Percentiles rank a stretch among this genome's conserved stretches.
phyloP scores from a whole-genome alignment of 169 alveolate species.

The Fabrea salina region DNA sequence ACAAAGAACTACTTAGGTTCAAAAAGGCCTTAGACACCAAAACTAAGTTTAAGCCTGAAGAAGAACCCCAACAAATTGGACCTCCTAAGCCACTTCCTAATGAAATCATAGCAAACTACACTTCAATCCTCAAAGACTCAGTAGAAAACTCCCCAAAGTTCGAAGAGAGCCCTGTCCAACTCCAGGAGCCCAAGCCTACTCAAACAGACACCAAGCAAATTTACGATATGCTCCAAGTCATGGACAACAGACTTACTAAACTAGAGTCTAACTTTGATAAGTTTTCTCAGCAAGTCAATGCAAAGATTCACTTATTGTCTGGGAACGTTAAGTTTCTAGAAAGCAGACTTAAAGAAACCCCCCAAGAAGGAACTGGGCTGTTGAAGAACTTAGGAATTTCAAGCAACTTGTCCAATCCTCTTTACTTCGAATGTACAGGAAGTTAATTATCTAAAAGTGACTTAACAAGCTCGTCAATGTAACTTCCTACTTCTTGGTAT shows the following conservation, averaged over 20 bases:
- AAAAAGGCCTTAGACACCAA: neutral
- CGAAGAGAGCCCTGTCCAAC: neutral
- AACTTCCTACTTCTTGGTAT: too few relatives aligned
- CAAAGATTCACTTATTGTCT: neutral
- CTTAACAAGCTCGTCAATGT: too few relatives aligned
- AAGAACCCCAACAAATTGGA: neutral
- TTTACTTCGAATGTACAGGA: too few relatives aligned
- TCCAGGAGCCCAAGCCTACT: neutral
- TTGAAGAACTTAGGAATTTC: too few relatives aligned
- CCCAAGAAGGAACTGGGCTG: too few relatives aligned
- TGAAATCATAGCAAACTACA: neutral
- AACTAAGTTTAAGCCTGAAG: neutral
- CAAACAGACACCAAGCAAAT: neutral
- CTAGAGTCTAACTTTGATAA: neutral
- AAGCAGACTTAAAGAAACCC: neutral
- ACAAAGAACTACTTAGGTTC: slow-evolving; percentile 37
- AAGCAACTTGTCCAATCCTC: too few relatives aligned
- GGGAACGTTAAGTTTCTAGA: neutral
- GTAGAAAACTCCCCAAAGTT: neutral
- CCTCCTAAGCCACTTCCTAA: neutral
- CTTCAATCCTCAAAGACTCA: neutral
- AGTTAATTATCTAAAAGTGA: too few relatives aligned
- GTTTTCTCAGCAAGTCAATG: neutral
- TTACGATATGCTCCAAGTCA: neutral
- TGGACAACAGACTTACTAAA: neutral